Evolutionary conservation across 2,329 filamentous ascomycete species (phyloP), one percentile per base, ranked within the genome.

Genomic region (Apiospora malaysiana): DNA sequence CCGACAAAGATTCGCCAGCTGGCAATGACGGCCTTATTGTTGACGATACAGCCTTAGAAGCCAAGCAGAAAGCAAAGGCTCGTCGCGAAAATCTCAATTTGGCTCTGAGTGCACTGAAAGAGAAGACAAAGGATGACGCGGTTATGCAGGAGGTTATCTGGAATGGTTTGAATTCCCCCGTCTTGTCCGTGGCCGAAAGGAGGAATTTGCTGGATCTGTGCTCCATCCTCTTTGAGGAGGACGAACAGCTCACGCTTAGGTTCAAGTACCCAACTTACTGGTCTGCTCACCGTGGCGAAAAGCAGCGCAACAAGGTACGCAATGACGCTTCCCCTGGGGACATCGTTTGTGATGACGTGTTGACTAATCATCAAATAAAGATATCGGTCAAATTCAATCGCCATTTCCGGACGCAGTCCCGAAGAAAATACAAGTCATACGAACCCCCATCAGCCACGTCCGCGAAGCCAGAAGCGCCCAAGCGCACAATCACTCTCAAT

Each of bases 131-230:
- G 71, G 81, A 82, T 37, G 83, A 88, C 72, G 73, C 78, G 23
- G 81, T 80, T 27, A 77, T 89, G 70, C 83, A 85, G 71, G 74
- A 80, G 42, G 82, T 82, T 8, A 75, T 89, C 37, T 88, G 86
- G 86, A 81, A 81, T 59, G 85, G 86, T 18, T 77, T 87, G 7
- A 81, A 83, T 47, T 88, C 87, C 40, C 79, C 83, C 1, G 76
- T 82, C 25, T 82, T 87, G 65, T 84, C 85, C 8, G 77, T 85
- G 42, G 75, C 80, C 23, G 87, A 89, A 75, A 84, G 87, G 75
- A 79, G 82, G 40, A 85, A 86, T 74, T 74, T 89, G 14, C 76
- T 89, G 47, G 85, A 88, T 73, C 80, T 89, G 46, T 87, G 87
- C 75, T 81, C 82, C 45, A 78, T 86, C 66, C 79, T 89, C 71